Percentiles rank a stretch among this genome's conserved stretches.
Evolutionary conservation across 2,329 filamentous ascomycete genomes (phyloP).

Genomic region (Dactylellina leptospora): DNA sequence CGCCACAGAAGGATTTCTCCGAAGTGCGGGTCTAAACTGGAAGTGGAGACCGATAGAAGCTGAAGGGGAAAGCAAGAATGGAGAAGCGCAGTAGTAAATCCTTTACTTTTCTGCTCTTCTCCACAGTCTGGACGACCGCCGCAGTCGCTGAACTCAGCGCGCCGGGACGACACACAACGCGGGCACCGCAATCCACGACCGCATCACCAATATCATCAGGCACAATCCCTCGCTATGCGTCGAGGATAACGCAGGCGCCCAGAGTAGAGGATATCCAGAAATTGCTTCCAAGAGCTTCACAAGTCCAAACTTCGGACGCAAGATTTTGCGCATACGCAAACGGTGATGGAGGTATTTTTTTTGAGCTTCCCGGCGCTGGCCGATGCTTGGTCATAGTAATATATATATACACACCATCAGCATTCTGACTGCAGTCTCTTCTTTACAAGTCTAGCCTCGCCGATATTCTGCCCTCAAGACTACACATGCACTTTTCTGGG

Average conservation of each 20-base stretch:
- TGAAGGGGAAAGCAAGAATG: no score
- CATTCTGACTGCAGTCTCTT: background rate
- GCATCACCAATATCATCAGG: no score
- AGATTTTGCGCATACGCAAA: conserved; percentile 41
- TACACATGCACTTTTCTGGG: conserved; percentile 30
- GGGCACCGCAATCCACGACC: background rate
- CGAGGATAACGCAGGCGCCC: conserved; percentile 19
- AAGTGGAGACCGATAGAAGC: no score
- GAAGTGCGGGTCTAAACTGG: no score
- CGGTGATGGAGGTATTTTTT: conserved; percentile 35
- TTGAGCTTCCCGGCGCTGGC: no score
- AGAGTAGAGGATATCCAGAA: conserved; percentile 6
- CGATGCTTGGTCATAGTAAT: background rate
- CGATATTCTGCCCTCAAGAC: conserved; percentile 24
- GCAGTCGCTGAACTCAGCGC: conserved; percentile 6
- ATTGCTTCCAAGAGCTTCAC: conserved; percentile 15
- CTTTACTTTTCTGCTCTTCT: no score
- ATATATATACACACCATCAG: background rate
- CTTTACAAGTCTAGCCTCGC: conserved; percentile 38
- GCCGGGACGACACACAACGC: conserved; percentile 23
- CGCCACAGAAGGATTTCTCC: no score
- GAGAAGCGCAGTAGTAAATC: no score
- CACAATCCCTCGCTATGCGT: conserved; percentile 8
- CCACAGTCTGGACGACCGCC: background rate
- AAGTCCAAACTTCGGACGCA: background rate